phyloP scores from a whole-genome alignment of 345 rosid species.

The Arabidopsis suecica region DNA sequence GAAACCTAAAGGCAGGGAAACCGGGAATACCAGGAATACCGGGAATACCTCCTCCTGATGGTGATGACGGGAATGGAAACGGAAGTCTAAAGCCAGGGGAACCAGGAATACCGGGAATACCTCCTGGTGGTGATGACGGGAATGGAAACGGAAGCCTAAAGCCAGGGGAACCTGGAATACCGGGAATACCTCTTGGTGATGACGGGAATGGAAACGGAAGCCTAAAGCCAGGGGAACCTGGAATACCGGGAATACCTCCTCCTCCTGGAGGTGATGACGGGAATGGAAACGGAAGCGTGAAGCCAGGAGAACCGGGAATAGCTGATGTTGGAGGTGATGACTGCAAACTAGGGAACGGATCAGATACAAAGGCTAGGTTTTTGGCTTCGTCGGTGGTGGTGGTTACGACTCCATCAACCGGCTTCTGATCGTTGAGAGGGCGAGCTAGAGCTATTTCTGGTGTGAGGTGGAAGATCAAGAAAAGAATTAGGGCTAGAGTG shows the following conservation, averaged over 20 bases:
- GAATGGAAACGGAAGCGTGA: background rate
- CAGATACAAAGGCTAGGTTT: slow-evolving; percentile 13
- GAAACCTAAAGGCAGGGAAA: too few relatives aligned
- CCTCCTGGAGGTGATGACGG: background rate
- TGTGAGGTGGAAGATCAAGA: background rate
- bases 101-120: too few relatives aligned
- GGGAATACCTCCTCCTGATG: too few relatives aligned
- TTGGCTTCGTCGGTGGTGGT: background rate
- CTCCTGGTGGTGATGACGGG: background rate
- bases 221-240: background rate
- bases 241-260: background rate
- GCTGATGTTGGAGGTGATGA: background rate
- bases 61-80: too few relatives aligned
- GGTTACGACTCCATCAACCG: background rate
- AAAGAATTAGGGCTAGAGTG: background rate
- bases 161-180: background rate
- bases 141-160: slow-evolving; percentile 13
- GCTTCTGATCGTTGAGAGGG: background rate
- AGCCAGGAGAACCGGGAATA: background rate
- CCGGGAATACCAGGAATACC: too few relatives aligned
- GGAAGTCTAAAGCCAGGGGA: too few relatives aligned
- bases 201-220: background rate
- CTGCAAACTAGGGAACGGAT: slow-evolving; percentile 7
- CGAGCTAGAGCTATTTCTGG: background rate
- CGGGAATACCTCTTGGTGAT: too few relatives aligned